Percentiles rank a stretch among this genome's conserved stretches.
These are phyloP conservation scores for Neurospora crassa DNA, from an alignment of 2,329 filamentous ascomycete genomes.

Conservation along the genomic window DNA sequence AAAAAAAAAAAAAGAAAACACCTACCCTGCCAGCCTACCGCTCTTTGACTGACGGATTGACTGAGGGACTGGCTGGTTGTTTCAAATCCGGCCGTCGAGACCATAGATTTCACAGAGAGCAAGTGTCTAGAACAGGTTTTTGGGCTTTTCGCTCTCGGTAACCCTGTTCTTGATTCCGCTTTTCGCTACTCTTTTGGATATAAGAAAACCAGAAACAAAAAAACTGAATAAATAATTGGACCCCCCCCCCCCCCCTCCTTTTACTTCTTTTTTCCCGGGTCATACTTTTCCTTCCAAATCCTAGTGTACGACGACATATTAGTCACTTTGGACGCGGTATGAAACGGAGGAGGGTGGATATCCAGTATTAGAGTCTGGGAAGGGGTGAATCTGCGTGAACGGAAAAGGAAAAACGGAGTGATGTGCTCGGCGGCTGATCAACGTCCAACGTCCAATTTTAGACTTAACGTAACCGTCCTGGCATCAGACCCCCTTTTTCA, in stretches of 20 bases:
- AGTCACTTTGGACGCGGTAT: not conserved
- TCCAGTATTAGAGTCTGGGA: not conserved
- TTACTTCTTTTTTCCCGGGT: constrained; percentile 37
- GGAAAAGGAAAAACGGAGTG: not conserved
- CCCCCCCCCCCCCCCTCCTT: not conserved
- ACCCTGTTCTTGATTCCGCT: not conserved
- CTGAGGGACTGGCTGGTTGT: not conserved
- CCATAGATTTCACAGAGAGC: not conserved
- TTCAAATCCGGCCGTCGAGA: not conserved
- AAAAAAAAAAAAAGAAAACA: not conserved
- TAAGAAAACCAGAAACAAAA: not conserved
- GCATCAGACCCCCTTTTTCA: not conserved
- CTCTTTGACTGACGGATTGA: not conserved
- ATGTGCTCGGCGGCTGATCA: not conserved
- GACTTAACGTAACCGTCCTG: not conserved
- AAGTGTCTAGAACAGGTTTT: not conserved
- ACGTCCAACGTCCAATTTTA: not conserved
- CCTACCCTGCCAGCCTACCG: not conserved
- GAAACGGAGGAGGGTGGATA: not conserved
- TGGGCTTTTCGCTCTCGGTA: not conserved
- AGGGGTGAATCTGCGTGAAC: not conserved
- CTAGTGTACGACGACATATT: constrained; percentile 33
- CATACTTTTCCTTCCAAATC: constrained; percentile 99
- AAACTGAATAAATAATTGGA: not conserved
- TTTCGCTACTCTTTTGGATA: not conserved